phyloP scores from a whole-genome alignment of 176 grass and related monocot genomes.

The Rhynchospora tenuis region DNA sequence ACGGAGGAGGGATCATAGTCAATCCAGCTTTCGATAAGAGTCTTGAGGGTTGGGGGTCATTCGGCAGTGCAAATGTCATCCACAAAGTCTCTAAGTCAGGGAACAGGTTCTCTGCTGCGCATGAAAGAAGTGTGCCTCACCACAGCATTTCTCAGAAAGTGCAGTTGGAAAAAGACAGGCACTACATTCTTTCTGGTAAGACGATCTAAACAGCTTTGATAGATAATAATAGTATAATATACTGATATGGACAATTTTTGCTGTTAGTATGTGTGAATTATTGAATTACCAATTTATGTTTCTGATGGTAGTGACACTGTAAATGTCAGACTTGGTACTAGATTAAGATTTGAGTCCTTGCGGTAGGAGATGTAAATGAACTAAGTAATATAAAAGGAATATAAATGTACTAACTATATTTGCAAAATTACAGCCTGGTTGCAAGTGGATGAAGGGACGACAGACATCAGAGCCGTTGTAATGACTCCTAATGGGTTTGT shows the following conservation, averaged over 20 bases:
- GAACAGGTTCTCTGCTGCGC: slow-evolving; percentile 43
- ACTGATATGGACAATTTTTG: neutral
- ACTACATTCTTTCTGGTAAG: slow-evolving; percentile 74
- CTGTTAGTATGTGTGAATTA: neutral
- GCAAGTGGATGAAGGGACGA: slow-evolving; percentile 42
- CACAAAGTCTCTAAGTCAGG: slow-evolving; percentile 37
- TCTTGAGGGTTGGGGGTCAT: slow-evolving; percentile 52
- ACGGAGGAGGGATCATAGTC: slow-evolving; percentile 72
- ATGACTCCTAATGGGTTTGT: slow-evolving; percentile 45
- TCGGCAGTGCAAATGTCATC: slow-evolving; percentile 31
- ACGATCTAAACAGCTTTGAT: neutral
- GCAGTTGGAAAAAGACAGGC: slow-evolving; percentile 50
- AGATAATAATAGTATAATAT: neutral
- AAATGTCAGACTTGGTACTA: neutral
- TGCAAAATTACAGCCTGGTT: slow-evolving; percentile 54
- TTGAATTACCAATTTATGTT: neutral
- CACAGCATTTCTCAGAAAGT: slow-evolving; percentile 79
- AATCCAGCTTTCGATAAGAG: slow-evolving; percentile 57
- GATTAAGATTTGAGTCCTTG: neutral
- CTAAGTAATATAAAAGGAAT: neutral
- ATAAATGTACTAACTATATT: neutral
- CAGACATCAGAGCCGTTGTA: slow-evolving; percentile 50
- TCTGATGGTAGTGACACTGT: neutral
- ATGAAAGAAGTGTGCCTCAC: slow-evolving; percentile 34
- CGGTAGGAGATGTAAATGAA: neutral